Evolutionary conservation across 1,139 yeast genomes (phyloP).

Genomic region (Saccharomyces hybrid): DNA sequence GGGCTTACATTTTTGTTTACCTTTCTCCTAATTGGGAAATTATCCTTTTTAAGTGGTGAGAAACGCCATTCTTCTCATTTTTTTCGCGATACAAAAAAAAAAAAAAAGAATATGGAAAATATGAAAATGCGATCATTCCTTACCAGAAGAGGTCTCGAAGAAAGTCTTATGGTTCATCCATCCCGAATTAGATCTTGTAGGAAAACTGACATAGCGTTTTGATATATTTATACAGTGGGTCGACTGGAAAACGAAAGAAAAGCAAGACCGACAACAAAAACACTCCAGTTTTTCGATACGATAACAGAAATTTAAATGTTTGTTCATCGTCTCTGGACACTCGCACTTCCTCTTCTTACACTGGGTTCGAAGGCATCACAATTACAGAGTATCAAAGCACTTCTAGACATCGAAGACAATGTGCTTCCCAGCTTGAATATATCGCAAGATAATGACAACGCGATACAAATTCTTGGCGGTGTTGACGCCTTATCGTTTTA

Average conservation of each 20-base stretch:
- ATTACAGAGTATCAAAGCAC: conserved; percentile 12
- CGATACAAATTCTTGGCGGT: conserved; percentile 57
- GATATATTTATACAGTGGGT: not conserved
- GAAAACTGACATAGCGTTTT: not conserved
- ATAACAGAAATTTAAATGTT: conserved; percentile 5
- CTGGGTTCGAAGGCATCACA: conserved; percentile 10
- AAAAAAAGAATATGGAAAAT: not conserved
- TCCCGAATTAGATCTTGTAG: not conserved
- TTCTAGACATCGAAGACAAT: conserved; percentile 9
- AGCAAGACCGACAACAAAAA: not conserved
- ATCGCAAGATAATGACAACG: conserved; percentile 31
- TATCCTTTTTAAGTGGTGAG: not conserved
- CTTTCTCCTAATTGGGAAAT: not conserved
- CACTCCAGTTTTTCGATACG: not conserved
- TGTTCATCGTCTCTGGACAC: conserved; percentile 4
- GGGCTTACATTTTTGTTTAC: not conserved
- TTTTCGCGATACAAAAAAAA: not conserved
- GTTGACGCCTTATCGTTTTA: conserved; percentile 57
- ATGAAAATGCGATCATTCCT: not conserved
- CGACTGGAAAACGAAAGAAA: not conserved
- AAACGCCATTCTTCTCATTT: not conserved
- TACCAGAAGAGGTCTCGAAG: not conserved
- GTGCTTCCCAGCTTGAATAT: conserved; percentile 15
- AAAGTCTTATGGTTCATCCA: not conserved
- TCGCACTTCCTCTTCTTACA: conserved; percentile 1